Evolutionary conservation across 1,284 basidiomycete genomes (phyloP).

Genomic region (Singerocomus inundabilis): DNA sequence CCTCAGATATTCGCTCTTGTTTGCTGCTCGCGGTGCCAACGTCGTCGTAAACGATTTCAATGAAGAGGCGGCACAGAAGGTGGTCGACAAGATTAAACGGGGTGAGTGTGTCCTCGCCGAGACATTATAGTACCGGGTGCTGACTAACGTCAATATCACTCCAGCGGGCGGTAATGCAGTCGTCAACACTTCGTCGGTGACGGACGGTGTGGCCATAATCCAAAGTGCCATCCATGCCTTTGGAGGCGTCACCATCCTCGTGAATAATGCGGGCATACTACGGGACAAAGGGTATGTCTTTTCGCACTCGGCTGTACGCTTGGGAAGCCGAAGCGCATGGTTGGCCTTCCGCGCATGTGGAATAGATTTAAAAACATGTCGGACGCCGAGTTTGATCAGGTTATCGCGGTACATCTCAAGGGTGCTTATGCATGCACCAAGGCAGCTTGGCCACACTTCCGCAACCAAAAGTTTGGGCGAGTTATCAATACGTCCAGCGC

Average conservation of each 20-base stretch:
- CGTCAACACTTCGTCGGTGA: conserved; percentile 85
- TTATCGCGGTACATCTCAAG: conserved; percentile 90
- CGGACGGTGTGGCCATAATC: conserved; percentile 87
- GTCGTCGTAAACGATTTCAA: conserved; percentile 97
- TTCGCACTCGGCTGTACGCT: background rate
- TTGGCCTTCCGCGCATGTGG: background rate
- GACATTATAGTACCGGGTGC: background rate
- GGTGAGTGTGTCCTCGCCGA: conserved; percentile 47
- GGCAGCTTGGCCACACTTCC: conserved; percentile 95
- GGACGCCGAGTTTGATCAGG: conserved; percentile 85
- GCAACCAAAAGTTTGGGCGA: conserved; percentile 92
- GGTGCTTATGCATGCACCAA: conserved; percentile 95
- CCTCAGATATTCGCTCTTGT: conserved; percentile 85
- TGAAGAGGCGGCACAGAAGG: conserved; percentile 84
- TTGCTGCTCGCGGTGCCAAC: conserved; percentile 89
- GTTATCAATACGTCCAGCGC: conserved; percentile 92
- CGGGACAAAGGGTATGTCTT: conserved; percentile 69
- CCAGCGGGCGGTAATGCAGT: conserved; percentile 86
- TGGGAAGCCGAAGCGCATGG: background rate
- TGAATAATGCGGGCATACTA: conserved; percentile 98
- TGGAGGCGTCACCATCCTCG: conserved; percentile 78
- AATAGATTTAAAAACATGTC: conserved; percentile 88
- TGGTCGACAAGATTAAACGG: conserved; percentile 86
- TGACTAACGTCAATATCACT: background rate
- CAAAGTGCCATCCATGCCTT: conserved; percentile 87